Evolutionary conservation across 345 rosid genomes (phyloP), one percentile per base, ranked within the genome.

Genomic region (Pistacia vera): DNA sequence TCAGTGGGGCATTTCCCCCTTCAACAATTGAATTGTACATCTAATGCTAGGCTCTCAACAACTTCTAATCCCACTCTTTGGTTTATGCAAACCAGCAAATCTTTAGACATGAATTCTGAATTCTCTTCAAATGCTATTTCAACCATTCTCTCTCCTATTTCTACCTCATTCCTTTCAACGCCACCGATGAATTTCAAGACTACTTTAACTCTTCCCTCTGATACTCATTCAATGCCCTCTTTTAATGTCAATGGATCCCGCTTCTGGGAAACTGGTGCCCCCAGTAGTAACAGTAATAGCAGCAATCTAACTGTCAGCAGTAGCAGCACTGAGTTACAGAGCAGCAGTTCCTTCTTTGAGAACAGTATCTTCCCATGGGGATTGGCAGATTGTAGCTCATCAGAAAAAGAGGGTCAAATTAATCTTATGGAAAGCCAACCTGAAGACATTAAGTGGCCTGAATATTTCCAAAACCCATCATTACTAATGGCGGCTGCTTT

Each of bases 351-450:
- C n/a, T 88, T 88, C 75, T 90, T 78, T 68, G 95, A 90, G 28
- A 86, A 74, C 71, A 80, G 77, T 68, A 77, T 79, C 41, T 72
- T 79, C 56, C 81, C 88, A 8, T 92, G 95, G 97, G 93, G 92
- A 68, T 63, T 86, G 28, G 75, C 77, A 3, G 87, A 88, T 75
- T 83, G 88, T n/a, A 80, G 84, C 75, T 63, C 90, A 33, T 12
- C 84, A 41, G 89, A 82, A 61, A 90, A 83, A 48, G 88, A 82
- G 10, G 79, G 77, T 11, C 87, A 83, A 78, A 75, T 80, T 52
- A 86, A 68, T 16, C 71, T 80, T n/a, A 68, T 82, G 70, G 81
- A 72, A 71, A 77, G 18, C 62, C 88, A 78, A 74, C 78, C 76
- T 12, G 84, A 80, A 61, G 89, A 84, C 64, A 80, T 76, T 12